phyloP scores from a whole-genome alignment of 495 filamentous ascomycete species.

The Penicillium crystallinum region DNA sequence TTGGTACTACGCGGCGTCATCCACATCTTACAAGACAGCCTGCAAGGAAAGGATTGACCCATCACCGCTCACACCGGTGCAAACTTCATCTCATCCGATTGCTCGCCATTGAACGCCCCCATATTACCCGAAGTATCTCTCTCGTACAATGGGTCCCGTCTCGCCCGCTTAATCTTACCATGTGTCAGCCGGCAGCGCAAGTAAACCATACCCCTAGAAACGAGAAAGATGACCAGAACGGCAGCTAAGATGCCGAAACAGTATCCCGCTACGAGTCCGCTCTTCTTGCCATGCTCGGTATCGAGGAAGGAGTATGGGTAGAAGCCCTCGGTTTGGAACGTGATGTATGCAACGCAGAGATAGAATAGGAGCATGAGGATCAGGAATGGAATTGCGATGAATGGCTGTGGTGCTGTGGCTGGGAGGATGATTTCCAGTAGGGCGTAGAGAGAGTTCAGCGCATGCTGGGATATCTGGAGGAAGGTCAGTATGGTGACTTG shows the following conservation, averaged over 20 bases:
- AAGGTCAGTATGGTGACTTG: background rate
- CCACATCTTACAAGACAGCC: background rate
- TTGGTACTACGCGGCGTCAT: too few relatives aligned
- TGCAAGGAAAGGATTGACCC: background rate
- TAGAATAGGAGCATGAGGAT: constrained; percentile 59
- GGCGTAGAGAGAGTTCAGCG: constrained; percentile 65
- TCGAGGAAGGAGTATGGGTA: constrained; percentile 76
- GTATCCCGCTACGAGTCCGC: constrained; percentile 41
- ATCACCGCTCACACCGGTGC: constrained; percentile 3
- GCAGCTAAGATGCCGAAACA: constrained; percentile 57
- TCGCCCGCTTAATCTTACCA: constrained; percentile 25
- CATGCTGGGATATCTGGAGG: constrained; percentile 61
- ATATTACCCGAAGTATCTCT: background rate
- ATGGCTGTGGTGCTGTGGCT: constrained; percentile 50
- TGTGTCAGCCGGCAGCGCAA: constrained; percentile 41
- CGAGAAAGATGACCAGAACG: constrained; percentile 57
- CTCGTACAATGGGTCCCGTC: constrained; percentile 12
- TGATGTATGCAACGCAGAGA: constrained; percentile 69
- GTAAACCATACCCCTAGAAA: constrained; percentile 50
- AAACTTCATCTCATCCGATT: constrained; percentile 8
- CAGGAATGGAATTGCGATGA: constrained; percentile 32
- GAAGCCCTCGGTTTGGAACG: constrained; percentile 59
- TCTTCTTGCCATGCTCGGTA: constrained; percentile 42
- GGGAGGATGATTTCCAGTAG: constrained; percentile 67
- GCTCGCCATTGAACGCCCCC: background rate